Evolutionary conservation across 176 grass and related monocot genomes (phyloP).

Genomic region (Thalia dealbata): DNA sequence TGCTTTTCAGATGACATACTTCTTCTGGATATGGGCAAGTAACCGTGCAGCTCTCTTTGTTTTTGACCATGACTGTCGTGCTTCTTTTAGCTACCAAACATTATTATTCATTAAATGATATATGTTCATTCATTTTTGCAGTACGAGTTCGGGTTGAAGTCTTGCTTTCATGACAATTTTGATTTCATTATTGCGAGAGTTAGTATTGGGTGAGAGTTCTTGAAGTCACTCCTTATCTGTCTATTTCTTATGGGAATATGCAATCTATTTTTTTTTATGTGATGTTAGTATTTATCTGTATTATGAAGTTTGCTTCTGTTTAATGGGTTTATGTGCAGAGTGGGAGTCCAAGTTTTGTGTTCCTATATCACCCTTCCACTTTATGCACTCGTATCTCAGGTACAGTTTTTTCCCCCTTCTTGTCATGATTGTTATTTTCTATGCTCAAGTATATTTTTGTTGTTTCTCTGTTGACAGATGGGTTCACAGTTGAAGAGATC

Average conservation of each 20-base stretch:
- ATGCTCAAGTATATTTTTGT: no score
- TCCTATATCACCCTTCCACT: conserved; percentile 15
- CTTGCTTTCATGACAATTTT: conserved; percentile 13
- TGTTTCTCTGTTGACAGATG: not conserved
- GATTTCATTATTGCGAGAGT: conserved; percentile 7
- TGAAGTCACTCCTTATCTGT: not conserved
- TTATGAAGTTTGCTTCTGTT: not conserved
- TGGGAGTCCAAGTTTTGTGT: conserved; percentile 10
- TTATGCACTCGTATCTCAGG: conserved; percentile 19
- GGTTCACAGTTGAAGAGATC: conserved; percentile 11
- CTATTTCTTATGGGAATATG: not conserved
- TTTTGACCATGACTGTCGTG: not conserved
- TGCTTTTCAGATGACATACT: conserved; percentile 13
- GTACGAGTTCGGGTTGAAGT: conserved; percentile 11
- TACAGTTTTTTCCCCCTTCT: not conserved
- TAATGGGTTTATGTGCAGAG: not conserved
- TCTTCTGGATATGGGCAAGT: conserved; percentile 16
- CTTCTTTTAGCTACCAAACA: not conserved
- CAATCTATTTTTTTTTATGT: not conserved
- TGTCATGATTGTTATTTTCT: not conserved
- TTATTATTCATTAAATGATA: not conserved
- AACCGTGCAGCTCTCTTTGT: not conserved
- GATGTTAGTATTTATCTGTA: not conserved
- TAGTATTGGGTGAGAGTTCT: conserved; percentile 15
- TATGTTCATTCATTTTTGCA: not conserved